Evolutionary conservation across 2,329 filamentous ascomycete species (phyloP).

Genomic region (Aspergillus carbonarius): DNA sequence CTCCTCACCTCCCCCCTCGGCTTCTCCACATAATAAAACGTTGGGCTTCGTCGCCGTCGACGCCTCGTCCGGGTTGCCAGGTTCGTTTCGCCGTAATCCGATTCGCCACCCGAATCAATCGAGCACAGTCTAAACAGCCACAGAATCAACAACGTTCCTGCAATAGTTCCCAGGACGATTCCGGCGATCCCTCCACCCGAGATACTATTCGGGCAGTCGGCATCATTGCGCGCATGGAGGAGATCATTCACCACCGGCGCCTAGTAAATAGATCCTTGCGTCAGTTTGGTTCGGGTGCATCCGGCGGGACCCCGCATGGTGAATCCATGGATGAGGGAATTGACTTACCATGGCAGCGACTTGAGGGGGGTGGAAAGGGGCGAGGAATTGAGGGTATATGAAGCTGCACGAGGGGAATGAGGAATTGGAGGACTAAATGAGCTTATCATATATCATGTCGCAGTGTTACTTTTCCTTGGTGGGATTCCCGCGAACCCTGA

Average conservation of each 20-base stretch:
- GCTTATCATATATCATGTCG: too few relatives aligned
- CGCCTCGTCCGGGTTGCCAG: constrained; percentile 19
- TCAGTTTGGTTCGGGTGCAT: not conserved
- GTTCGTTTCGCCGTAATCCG: constrained; percentile 27
- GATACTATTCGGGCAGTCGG: constrained; percentile 27
- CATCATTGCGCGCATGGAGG: constrained; percentile 1
- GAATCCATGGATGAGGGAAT: not conserved
- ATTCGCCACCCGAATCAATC: constrained; percentile 18
- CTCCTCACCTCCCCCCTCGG: constrained; percentile 28
- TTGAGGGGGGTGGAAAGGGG: too few relatives aligned
- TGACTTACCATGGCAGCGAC: not conserved
- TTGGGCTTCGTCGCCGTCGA: constrained; percentile 25
- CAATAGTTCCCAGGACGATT: constrained; percentile 42
- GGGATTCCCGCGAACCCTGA: too few relatives aligned
- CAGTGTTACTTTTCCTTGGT: too few relatives aligned
- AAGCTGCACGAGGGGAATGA: not conserved
- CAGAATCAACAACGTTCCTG: constrained; percentile 35
- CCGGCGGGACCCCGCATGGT: not conserved
- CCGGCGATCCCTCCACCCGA: constrained; percentile 40
- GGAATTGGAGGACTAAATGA: not conserved
- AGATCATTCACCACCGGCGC: not conserved
- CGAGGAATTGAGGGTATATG: not conserved
- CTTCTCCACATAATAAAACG: constrained; percentile 34
- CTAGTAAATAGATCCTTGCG: not conserved
- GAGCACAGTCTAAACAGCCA: constrained; percentile 37